Percentiles rank a stretch among this genome's conserved stretches.
phyloP scores from a whole-genome alignment of 306 rosid species.

The Lablab purpureus region DNA sequence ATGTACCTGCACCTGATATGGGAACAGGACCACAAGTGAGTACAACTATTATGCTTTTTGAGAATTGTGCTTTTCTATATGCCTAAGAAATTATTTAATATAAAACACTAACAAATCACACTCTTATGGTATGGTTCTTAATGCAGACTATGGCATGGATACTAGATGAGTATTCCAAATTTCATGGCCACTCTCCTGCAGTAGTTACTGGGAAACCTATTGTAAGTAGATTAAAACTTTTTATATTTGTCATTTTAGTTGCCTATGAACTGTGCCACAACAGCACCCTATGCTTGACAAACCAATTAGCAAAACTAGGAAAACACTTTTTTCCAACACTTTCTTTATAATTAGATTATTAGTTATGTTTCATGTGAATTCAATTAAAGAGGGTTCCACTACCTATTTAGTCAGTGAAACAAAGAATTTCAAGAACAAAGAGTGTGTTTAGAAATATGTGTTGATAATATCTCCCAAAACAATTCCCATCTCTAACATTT shows the following conservation, averaged over 20 bases:
- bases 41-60: slow-evolving; percentile 37
- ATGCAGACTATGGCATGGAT: slow-evolving; percentile 95
- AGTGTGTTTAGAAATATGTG: neutral
- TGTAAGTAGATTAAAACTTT: slow-evolving; percentile 55
- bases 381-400: neutral
- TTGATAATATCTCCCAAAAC: neutral
- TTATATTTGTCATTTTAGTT: neutral
- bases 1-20: slow-evolving; percentile 99
- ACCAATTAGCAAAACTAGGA: neutral
- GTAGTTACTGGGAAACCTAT: slow-evolving; percentile 86
- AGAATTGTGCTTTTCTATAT: neutral
- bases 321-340: neutral
- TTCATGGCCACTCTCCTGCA: slow-evolving; percentile 90
- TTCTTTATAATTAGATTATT: neutral
- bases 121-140: slow-evolving; percentile 14
- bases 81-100: neutral
- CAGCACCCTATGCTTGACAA: neutral
- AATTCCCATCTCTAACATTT: neutral
- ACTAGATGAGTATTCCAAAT: slow-evolving; percentile 87
- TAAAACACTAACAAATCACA: slow-evolving; percentile 13
- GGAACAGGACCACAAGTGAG: slow-evolving; percentile 96
- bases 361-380: neutral
- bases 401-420: neutral
- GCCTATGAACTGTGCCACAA: neutral
- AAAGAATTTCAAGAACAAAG: neutral